phyloP scores from a whole-genome alignment of 345 rosid genomes.

The Salix viminalis region DNA sequence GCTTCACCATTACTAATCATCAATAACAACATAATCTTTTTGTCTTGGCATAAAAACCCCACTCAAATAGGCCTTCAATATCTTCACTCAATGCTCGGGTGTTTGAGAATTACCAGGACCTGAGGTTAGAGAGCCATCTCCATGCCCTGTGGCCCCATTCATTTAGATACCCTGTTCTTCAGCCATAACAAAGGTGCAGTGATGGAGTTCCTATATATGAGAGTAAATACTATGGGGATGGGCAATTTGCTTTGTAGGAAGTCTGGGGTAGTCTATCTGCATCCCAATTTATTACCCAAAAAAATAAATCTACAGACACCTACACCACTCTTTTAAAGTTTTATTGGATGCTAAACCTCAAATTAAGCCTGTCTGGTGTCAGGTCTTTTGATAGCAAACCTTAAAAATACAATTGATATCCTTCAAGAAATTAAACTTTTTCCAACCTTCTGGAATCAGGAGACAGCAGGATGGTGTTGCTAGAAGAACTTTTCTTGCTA shows the following conservation, averaged over 20 bases:
- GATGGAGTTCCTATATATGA: neutral
- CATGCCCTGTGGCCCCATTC: neutral
- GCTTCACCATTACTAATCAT: neutral
- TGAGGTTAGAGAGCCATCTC: neutral
- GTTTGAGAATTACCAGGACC: neutral
- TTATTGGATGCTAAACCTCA: neutral
- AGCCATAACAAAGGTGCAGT: neutral
- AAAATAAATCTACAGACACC: neutral
- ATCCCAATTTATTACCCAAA: neutral
- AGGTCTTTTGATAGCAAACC: neutral
- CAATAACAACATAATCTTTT: neutral
- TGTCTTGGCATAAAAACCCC: neutral
- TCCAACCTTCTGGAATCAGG: neutral
- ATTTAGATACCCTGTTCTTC: neutral
- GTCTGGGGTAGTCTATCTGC: neutral
- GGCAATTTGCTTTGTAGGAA: neutral
- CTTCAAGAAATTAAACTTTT: constrained; percentile 3
- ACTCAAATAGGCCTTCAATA: neutral
- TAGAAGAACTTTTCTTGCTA: constrained; percentile 37
- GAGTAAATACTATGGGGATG: neutral
- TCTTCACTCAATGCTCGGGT: neutral
- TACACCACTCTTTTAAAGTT: neutral
- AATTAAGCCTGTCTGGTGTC: neutral
- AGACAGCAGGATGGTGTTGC: constrained; percentile 31
- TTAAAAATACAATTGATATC: neutral